Percentiles rank a stretch among this genome's conserved stretches.
Evolutionary conservation across 345 rosid genomes (phyloP).

Genomic region (Dipteronia dyeriana): DNA sequence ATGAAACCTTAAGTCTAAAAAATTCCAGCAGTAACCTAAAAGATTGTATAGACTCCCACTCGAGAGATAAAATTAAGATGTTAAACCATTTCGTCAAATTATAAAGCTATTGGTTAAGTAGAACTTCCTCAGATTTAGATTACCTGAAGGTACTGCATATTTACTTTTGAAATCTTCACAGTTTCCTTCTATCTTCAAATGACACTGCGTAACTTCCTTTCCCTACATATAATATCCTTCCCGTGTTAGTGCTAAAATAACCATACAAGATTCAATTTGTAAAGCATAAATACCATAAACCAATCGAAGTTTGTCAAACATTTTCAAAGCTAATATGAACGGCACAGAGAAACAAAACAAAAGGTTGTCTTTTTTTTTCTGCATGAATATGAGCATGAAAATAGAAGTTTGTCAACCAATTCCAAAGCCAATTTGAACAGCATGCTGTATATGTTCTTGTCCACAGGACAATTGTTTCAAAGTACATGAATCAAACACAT

Average conservation of each 20-base stretch:
- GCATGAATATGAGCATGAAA: background rate
- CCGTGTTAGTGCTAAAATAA: conserved; percentile 17
- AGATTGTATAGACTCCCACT: background rate
- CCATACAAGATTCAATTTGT: background rate
- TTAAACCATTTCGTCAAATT: background rate
- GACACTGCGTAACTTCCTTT: conserved; percentile 32
- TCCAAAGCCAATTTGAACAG: background rate
- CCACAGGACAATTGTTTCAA: too few relatives aligned
- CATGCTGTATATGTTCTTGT: background rate
- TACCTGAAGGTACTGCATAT: conserved; percentile 64
- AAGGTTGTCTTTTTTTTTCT: background rate
- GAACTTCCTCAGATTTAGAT: conserved; percentile 16
- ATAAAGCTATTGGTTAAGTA: background rate
- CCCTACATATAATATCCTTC: conserved; percentile 44
- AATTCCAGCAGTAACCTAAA: background rate
- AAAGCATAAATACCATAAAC: background rate
- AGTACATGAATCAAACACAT: background rate
- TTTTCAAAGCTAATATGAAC: background rate
- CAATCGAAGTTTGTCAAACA: background rate
- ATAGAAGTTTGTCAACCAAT: background rate
- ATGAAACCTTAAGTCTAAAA: conserved; percentile 3
- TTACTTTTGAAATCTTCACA: conserved; percentile 42
- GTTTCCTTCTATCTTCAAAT: conserved; percentile 52
- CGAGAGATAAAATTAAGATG: background rate
- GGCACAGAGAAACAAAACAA: background rate